phyloP scores from a whole-genome alignment of 116 monocot species.

The Papilionanthe hybrid region DNA sequence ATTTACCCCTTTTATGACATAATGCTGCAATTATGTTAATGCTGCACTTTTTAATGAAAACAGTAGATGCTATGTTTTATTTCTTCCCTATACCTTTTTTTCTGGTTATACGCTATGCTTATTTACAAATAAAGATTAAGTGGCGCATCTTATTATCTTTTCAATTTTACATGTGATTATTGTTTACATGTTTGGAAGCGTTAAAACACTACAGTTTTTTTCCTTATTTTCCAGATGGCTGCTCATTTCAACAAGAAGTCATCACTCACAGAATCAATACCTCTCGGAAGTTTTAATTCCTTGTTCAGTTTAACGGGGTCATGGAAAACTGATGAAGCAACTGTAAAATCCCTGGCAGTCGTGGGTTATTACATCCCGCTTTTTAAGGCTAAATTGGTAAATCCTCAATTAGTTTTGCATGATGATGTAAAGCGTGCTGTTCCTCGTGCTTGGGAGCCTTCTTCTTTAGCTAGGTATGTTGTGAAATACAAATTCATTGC shows the following conservation, averaged over 20 bases:
- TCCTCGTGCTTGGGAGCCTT: constrained; percentile 74
- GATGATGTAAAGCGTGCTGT: constrained; percentile 64
- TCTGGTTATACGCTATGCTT: not conserved
- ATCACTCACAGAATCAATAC: constrained; percentile 42
- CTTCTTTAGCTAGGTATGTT: constrained; percentile 80
- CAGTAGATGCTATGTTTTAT: not conserved
- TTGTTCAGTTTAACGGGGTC: constrained; percentile 89
- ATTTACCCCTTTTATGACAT: not conserved
- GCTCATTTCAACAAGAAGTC: constrained; percentile 75
- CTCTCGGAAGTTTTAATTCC: constrained; percentile 83
- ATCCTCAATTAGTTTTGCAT: constrained; percentile 28
- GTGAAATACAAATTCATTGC: constrained; percentile 3
- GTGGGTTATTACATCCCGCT: constrained; percentile 69
- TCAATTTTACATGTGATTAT: not conserved
- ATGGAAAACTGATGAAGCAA: constrained; percentile 55
- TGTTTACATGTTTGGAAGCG: not conserved
- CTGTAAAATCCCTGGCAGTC: constrained; percentile 74
- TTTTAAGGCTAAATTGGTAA: constrained; percentile 45
- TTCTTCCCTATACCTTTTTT: not conserved
- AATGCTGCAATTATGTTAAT: not conserved
- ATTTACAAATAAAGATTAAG: not conserved
- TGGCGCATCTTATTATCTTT: not conserved
- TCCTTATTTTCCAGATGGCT: constrained; percentile 66
- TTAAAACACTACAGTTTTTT: constrained; percentile 1
- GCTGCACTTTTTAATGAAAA: not conserved